phyloP scores from a whole-genome alignment of 1,139 yeast species.

The Zhuliangozyma blackwelliae region DNA sequence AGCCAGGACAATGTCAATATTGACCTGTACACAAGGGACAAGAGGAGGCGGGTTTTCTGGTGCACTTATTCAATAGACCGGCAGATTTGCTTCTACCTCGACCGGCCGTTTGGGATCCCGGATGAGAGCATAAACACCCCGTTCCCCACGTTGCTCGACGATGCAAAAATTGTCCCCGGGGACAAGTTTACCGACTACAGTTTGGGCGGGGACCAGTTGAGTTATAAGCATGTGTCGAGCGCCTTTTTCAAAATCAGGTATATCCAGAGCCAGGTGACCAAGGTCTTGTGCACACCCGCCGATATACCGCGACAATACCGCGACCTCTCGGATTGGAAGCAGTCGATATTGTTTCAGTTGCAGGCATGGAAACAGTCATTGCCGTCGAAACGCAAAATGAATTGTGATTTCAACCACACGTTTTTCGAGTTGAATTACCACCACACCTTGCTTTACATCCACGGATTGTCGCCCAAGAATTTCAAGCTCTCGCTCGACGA shows the following conservation, averaged over 20 bases:
- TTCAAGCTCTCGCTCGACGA: conserved; percentile 52
- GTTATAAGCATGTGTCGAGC: conserved; percentile 64
- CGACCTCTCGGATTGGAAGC: conserved; percentile 58
- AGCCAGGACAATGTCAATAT: conserved; percentile 19
- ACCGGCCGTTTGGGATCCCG: conserved; percentile 72
- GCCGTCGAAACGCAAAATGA: conserved; percentile 61
- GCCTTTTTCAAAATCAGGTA: conserved; percentile 65
- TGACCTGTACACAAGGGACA: conserved; percentile 59
- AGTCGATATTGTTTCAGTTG: conserved; percentile 45
- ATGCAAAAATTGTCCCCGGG: conserved; percentile 48
- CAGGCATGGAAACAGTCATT: conserved; percentile 57
- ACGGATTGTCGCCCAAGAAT: conserved; percentile 74
- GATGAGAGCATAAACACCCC: conserved; percentile 62
- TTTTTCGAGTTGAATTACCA: conserved; percentile 73
- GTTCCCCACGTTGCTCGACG: conserved; percentile 74
- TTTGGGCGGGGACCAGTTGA: conserved; percentile 25
- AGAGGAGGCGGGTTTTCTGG: conserved; percentile 82
- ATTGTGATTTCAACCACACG: conserved; percentile 67
- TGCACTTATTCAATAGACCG: conserved; percentile 82
- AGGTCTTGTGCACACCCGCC: conserved; percentile 63
- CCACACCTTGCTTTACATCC: conserved; percentile 67
- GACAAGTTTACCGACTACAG: conserved; percentile 22
- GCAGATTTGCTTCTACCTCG: conserved; percentile 68
- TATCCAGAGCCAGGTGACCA: conserved; percentile 75
- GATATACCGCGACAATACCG: conserved; percentile 63